Percentiles rank a stretch among this genome's conserved stretches.
These are phyloP conservation scores for Acanthamoeba lenticulata DNA, from an alignment of 208 protist genomes.

Conservation along the genomic window DNA sequence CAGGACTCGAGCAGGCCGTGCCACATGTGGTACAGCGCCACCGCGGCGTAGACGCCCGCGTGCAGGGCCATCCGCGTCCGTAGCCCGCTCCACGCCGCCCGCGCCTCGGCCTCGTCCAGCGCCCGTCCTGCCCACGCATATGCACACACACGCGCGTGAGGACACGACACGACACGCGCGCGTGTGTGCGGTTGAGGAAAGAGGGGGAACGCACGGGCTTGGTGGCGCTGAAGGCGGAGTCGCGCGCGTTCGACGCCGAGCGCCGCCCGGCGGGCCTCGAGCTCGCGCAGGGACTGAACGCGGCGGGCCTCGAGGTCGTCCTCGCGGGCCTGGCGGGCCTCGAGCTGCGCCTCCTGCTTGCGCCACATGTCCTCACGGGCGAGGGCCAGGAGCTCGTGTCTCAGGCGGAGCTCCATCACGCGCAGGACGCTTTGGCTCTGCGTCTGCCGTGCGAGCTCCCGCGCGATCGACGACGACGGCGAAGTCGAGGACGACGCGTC, in stretches of 20 bases:
- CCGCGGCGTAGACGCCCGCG: background rate
- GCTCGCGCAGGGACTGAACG: background rate
- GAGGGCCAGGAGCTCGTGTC: background rate
- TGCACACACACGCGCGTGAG: background rate
- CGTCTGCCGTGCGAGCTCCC: background rate
- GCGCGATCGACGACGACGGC: background rate
- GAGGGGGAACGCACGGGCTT: background rate
- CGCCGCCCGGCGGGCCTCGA: background rate
- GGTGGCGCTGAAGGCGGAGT: background rate
- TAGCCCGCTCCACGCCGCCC: background rate
- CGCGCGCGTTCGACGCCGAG: background rate
- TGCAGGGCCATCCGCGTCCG: background rate
- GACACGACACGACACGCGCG: background rate
- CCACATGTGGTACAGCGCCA: conserved; percentile 1
- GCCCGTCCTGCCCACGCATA: background rate
- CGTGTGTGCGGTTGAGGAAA: background rate
- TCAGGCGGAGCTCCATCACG: background rate
- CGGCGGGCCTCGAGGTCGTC: background rate
- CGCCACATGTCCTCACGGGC: background rate
- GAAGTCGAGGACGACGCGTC: too few relatives aligned
- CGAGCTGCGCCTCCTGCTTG: background rate
- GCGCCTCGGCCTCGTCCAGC: background rate
- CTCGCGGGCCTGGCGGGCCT: background rate
- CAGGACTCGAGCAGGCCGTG: background rate
- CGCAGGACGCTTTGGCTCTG: background rate